Evolutionary conservation across 1,284 basidiomycete species (phyloP), one percentile per base, ranked within the genome.

Genomic region (Hemileia vastatrix): DNA sequence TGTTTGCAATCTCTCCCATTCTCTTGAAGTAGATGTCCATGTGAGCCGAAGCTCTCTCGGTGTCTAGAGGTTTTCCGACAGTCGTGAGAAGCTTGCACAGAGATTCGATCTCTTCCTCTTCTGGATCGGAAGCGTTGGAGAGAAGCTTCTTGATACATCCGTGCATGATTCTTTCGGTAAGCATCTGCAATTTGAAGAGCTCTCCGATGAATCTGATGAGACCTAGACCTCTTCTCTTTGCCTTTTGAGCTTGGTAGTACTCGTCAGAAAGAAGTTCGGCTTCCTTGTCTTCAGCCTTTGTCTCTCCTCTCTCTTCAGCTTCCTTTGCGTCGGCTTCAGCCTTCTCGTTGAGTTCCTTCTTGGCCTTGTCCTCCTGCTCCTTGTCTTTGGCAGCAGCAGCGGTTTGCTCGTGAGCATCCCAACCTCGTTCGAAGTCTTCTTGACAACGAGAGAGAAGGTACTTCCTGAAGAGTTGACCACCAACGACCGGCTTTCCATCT

Each of bases 161-260:
- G 78, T 92, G 87, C 86, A 97, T 96, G 78, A 94, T 93, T 68
- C 88, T 84, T 77, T 90, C 88, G 52, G 88, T 90, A 61, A 95
- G 80, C 89, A 95, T 94, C 77, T 87, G 86, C 43, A 96, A 81
- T 80, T 96, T 96, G 86, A 92, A 97, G 64, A 97, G 81, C 79
- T 97, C 93, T 72, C 94, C 93, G 68, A 97, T 95, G 79, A 98
- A 95, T 77, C 89, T 89, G 77, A 97, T 89, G 66, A 97, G 83
- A 81, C 93, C 93, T 23, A 96, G 86, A 77, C 93, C 91, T 68
- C 89, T 87, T 67, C 93, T 88, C 81, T 96, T 96, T 49, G 92
- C 91, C 81, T 96, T 96, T 77, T 92, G 87, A 18, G 88, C 88
- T 56, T 87, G 87, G 74, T 96, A 96, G 80, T 97, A 97, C 78